A percentile compares a stretch with the other conserved stretches of the same genome.
Evolutionary conservation across 306 rosid species (phyloP).

Genomic region (Boehmeria nivea): DNA sequence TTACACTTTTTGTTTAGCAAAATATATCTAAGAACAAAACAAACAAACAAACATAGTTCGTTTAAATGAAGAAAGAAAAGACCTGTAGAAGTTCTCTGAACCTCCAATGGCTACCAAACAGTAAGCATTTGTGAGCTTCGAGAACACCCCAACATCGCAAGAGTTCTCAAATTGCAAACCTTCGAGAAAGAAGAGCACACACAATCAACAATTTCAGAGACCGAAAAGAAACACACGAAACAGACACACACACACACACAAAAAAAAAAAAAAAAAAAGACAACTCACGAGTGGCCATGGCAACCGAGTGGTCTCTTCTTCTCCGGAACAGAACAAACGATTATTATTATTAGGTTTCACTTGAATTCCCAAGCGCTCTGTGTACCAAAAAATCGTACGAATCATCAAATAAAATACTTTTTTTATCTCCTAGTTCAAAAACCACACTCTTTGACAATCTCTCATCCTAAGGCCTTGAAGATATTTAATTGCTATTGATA

Average conservation of each 20-base stretch:
- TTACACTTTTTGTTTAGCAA: background rate
- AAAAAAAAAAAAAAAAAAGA: background rate
- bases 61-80: background rate
- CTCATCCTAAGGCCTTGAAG: no score
- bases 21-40: background rate
- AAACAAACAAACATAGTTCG: background rate
- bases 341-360: no score
- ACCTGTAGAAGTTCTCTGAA: constrained; percentile 91
- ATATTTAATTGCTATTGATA: no score
- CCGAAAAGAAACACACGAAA: background rate
- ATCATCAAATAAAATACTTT: no score
- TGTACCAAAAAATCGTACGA: no score
- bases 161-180: constrained; percentile 91
- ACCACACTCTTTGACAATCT: no score
- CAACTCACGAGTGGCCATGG: constrained; percentile 13
- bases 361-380: no score
- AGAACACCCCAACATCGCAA: constrained; percentile 87
- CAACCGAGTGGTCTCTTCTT: no score
- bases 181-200: constrained; percentile 5
- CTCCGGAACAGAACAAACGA: no score
- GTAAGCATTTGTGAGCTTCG: constrained; percentile 91
- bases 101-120: constrained; percentile 98
- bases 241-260: no score
- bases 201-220: background rate
- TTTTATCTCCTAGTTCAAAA: no score